These are phyloP conservation scores for Peniophora sp. DNA, from an alignment of 1,284 basidiomycete genomes.

Conservation along the genomic window DNA sequence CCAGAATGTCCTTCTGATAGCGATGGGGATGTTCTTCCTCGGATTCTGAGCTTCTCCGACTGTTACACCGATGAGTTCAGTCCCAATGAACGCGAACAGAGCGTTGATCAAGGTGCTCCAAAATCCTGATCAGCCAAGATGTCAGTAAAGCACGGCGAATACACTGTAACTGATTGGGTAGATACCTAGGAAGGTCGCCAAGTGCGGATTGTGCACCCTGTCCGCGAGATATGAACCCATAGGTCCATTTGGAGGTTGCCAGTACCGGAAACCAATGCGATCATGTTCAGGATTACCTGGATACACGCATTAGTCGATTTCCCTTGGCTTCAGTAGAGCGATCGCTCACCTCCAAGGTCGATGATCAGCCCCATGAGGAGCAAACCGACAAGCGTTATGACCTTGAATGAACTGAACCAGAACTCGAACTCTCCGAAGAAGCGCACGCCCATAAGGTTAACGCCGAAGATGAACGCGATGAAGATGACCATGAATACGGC, in stretches of 20 bases:
- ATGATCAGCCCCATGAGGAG: constrained; percentile 45
- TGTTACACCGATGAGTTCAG: constrained; percentile 43
- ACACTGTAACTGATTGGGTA: constrained; percentile 8
- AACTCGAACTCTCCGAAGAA: constrained; percentile 53
- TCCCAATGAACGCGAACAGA: constrained; percentile 53
- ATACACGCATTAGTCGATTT: neutral
- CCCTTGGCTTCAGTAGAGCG: constrained; percentile 25
- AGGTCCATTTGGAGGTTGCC: constrained; percentile 32
- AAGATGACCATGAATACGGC: constrained; percentile 51
- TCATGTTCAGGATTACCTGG: constrained; percentile 26
- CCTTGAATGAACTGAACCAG: constrained; percentile 32
- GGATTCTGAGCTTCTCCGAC: constrained; percentile 44
- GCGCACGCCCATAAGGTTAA: constrained; percentile 48
- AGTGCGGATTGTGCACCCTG: constrained; percentile 36
- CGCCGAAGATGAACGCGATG: constrained; percentile 31
- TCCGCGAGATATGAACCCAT: constrained; percentile 29
- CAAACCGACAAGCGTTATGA: constrained; percentile 34
- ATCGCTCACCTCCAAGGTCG: constrained; percentile 53
- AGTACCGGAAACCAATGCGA: constrained; percentile 47
- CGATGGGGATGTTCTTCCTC: constrained; percentile 48
- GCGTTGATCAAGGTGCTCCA: constrained; percentile 48
- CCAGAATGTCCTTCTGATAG: constrained; percentile 46
- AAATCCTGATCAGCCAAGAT: neutral
- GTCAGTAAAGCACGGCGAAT: neutral
- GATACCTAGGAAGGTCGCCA: constrained; percentile 54